phyloP scores from a whole-genome alignment of 768 basidiomycete genomes.

The Trichaptum fuscoviolaceum region DNA sequence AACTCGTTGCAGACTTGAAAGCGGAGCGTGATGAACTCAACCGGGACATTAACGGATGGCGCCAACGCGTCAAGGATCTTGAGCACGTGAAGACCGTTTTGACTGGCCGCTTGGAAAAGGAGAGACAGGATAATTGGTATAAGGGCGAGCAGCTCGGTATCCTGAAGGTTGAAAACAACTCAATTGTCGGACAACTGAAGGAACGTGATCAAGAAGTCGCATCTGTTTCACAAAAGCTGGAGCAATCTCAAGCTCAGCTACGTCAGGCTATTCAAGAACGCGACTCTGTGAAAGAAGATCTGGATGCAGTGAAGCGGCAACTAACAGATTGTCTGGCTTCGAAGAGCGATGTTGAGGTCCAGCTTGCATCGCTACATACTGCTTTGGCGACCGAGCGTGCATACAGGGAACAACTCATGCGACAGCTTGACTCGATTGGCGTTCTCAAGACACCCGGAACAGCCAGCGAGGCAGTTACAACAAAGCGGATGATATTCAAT shows the following conservation, averaged over 20 bases:
- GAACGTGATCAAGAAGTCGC: conserved; percentile 32
- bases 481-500: conserved; percentile 3
- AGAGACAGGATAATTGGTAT: conserved; percentile 79
- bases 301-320: conserved; percentile 25
- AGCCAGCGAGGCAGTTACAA: conserved; percentile 12
- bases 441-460: conserved; percentile 42
- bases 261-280: conserved; percentile 14
- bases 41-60: conserved; percentile 86
- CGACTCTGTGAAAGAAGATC: conserved; percentile 20
- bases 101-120: conserved; percentile 64
- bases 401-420: conserved; percentile 45
- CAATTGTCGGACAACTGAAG: conserved; percentile 40
- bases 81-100: conserved; percentile 67
- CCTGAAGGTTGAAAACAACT: conserved; percentile 57
- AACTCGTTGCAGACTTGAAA: conserved; percentile 72
- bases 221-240: conserved; percentile 25
- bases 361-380: conserved; percentile 11
- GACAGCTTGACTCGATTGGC: conserved; percentile 41
- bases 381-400: conserved; percentile 36
- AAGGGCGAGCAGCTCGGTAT: conserved; percentile 67
- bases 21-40: conserved; percentile 86
- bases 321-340: not conserved
- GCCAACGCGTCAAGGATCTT: conserved; percentile 66
- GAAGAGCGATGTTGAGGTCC: not conserved
- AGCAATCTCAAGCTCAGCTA: conserved; percentile 13